Evolutionary conservation across 176 grass and related monocot genomes (phyloP).

Genomic region (Tillandsia fasciculata): DNA sequence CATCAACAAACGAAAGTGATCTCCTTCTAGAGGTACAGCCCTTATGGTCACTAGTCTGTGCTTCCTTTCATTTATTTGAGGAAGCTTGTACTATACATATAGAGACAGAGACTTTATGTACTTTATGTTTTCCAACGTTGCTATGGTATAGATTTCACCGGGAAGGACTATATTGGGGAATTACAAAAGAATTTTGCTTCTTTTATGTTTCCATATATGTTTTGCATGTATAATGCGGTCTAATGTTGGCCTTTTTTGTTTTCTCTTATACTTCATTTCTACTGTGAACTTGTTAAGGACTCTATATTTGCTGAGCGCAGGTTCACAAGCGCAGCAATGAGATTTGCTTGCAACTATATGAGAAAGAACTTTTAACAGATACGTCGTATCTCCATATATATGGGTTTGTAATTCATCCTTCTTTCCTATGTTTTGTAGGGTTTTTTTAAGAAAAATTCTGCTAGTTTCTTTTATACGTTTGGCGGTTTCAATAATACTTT

Average conservation of each 20-base stretch:
- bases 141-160: too few relatives aligned
- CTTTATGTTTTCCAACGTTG: too few relatives aligned
- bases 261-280: not conserved
- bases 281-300: not conserved
- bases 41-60: constrained; percentile 2
- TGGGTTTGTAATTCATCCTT: constrained; percentile 36
- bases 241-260: not conserved
- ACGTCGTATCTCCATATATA: constrained; percentile 84
- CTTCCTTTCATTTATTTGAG: not conserved
- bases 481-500: constrained; percentile 22
- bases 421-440: not conserved
- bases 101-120: too few relatives aligned
- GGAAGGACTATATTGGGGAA: too few relatives aligned
- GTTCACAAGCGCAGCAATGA: constrained; percentile 74
- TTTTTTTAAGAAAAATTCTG: not conserved
- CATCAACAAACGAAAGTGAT: constrained; percentile 54
- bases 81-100: not conserved
- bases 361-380: constrained; percentile 87
- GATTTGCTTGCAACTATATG: constrained; percentile 84
- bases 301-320: constrained; percentile 30
- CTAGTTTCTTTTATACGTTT: constrained; percentile 2
- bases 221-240: not conserved
- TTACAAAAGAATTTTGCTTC: too few relatives aligned
- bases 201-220: not conserved
- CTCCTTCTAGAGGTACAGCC: constrained; percentile 68